Base-by-base conservation (phyloP, 148 eudicot genomes). In the Beta vulgaris region DNA sequence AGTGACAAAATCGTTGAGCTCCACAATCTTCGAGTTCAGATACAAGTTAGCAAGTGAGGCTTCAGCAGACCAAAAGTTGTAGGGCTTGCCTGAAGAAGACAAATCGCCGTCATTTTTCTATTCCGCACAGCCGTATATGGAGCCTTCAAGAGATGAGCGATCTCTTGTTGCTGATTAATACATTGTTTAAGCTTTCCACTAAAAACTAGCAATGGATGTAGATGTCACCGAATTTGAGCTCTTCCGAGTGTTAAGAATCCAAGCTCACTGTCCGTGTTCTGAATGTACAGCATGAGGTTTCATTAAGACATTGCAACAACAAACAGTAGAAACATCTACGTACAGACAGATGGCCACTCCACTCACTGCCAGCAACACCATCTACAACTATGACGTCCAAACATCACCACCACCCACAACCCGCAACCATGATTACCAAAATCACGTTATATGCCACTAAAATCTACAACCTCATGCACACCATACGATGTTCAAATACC, bases 201-300 rank as follows among this genome's bases (percentile, higher is more conserved):
- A 66, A 59, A 34, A 36, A 10, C n/a, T 6, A n/a, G 32, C 29
- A 2, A 35, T 26, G 21, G 31, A 7, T 25, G 35, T 65, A 16
- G 49, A n/a, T 58, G 26, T 93, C 85, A 93, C 69, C 98, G 88
- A 54, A 93, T 93, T 53, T 81, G 88, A 42, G 97, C 85, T 85
- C 98, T 93, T 76, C 93, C 98, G 36, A 82, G 81, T 28, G 91
- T 89, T 1, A 91, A 81, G 75, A 91, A 86, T 61, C 92, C 89
- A 18, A 91, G 88, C 68, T 91, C 91, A 76, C 90, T 88, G 63
- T 89, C 88, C 13, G 94, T 88, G 82, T 88, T 93, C 98, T 93
- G 92, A 87, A 83, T 60, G 37, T 13, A 62, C 28, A 34, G 37
- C 7, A 81, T 57, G 35, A 66, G 1, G 39, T 29, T 32, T 72